Base-by-base conservation (phyloP, 495 filamentous ascomycete species). In the Oleoguttula mirabilis region DNA sequence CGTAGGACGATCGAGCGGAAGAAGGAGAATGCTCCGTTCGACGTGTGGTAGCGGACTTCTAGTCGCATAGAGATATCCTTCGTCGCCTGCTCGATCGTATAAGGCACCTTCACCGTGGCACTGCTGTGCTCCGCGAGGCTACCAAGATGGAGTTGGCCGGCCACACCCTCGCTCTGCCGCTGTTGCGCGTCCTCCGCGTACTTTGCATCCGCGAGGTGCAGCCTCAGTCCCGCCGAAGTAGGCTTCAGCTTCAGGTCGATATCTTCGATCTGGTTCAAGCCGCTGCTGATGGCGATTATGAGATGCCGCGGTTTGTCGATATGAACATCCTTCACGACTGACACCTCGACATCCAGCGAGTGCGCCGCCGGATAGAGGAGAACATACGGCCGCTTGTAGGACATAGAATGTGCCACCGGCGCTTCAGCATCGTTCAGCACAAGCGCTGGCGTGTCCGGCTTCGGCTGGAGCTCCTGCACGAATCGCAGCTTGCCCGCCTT, bases 221-320 rank as follows among this genome's bases (percentile, higher is more conserved):
- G 68, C 31, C 92, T 71, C 23, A 99, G 62, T 0, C 92, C 92
- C 19, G 88, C 90, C 2, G 92, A 88, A 3, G 80, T 85, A 45
- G 87, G 73, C 51, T 78, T 74, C 21, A 95, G 66, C 23, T 78
- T 76, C 39, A 99, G 58, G 43, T 81, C 79, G 25, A 76, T 79
- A 10, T 55, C 69, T 23, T 63, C 60, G 34, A 95, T 69, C 3
- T 80, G 61, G 55, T 96, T 94, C 69, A 78, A 77, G 20, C 88
- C 88, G 31, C 76, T 79, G 32, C 67, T 59, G 7, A 94, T 60
- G 41, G 77, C 71, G 33, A 99, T 61, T 46, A 93, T 81, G 4
- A 94, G 60, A 8, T 73, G 75, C 37, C 79, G 78, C 50, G 80
- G 76, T 47, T 76, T 72, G 53, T 90, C 83, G 4, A 96, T 71